A percentile compares a stretch with the other conserved stretches of the same genome.
Conservation (phyloP, 2,329 filamentous ascomycete genomes). For the Hypoxylon sp. region DNA sequence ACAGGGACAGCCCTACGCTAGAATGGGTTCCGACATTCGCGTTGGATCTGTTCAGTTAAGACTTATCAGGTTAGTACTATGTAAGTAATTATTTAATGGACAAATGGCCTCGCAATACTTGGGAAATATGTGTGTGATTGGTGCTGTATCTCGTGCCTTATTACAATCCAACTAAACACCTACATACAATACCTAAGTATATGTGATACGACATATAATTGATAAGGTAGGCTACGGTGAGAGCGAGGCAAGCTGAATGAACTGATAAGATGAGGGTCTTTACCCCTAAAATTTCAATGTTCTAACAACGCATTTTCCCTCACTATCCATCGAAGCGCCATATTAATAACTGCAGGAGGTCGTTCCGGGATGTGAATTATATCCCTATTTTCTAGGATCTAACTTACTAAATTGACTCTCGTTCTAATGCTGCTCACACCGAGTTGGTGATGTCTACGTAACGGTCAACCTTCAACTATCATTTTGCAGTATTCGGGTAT, state of each 20-base stretch:
- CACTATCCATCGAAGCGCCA: slow-evolving; percentile 5
- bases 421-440: not conserved
- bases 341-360: not conserved
- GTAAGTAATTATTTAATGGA: slow-evolving; percentile 29
- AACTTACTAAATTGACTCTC: not conserved
- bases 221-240: slow-evolving; percentile 14
- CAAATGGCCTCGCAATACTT: not conserved
- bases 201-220: not conserved
- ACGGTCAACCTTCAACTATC: not conserved
- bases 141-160: slow-evolving; percentile 10
- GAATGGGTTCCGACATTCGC: slow-evolving; percentile 17
- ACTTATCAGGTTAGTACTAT: slow-evolving; percentile 28
- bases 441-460: not conserved
- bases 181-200: not conserved
- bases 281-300: slow-evolving; percentile 21
- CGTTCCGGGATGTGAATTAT: not conserved
- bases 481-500: not conserved
- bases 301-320: slow-evolving; percentile 4
- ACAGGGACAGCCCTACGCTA: slow-evolving; percentile 31
- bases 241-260: slow-evolving; percentile 29
- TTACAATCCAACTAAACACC: not conserved
- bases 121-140: slow-evolving; percentile 10
- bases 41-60: slow-evolving; percentile 6
- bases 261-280: slow-evolving; percentile 19
- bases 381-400: not conserved